Base-by-base conservation (phyloP, 106 monocot species). In the Acorus gramineus region DNA sequence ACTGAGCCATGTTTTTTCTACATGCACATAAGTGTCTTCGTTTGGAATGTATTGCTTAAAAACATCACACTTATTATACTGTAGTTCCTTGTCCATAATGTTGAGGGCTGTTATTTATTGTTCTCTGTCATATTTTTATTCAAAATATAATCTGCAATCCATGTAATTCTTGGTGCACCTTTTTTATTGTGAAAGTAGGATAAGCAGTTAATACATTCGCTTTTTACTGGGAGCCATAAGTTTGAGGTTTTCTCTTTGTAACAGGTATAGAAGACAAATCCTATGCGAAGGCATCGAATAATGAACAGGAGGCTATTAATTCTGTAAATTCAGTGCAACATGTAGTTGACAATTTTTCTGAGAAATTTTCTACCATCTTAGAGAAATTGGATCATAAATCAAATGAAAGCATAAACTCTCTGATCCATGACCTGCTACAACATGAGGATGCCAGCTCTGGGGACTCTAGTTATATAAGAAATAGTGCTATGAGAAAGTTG, bases 361-460 rank as follows among this genome's bases (percentile, higher is more conserved):
- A 71, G 11, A 63, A 83, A 59, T 54, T 80, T 66, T 64, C 59
- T 65, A 65, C 74, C 45, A 74, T 73, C 49, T 70, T 83, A 49
- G 77, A 82, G 49, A 8, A 60, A 11, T 56, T 82, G 43, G 74
- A 74, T 53, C 65, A 11, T 42, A 63, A 70, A 65, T 59, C 81
- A 51, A 44, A 77, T 60, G 60, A 12, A 65, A 61, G 14, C 3
- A 62, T 91, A 8, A 60, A 55, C 61, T 66, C 74, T 42, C 7
- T 81, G 42, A 80, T 98, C 71, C 50, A 66, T 59, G 80, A 85
- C 55, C 58, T 90, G 53, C 46, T 83, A 61, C 81, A 77, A 66
- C 62, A 62, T 49, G 96, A 91, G 63, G 91, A 88, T 72, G 50
- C 65, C 6, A 88, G 80, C 57, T 71, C 76, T 69, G 85, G 80